Evolutionary conservation across 495 filamentous ascomycete species (phyloP).

Genomic region (Xylaria bambusicola): DNA sequence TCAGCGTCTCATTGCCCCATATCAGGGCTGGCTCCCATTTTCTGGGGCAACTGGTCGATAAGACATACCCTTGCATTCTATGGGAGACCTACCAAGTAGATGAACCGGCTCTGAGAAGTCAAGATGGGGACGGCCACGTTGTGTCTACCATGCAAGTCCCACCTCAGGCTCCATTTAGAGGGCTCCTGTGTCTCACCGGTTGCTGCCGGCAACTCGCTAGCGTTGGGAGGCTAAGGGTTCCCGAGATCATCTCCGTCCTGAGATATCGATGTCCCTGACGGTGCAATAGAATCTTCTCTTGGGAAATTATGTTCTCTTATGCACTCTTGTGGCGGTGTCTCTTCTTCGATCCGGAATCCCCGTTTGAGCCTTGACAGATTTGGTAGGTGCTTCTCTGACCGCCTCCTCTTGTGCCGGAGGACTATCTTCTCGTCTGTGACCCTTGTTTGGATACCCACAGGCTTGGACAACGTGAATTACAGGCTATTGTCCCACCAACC

Average conservation of each 20-base stretch:
- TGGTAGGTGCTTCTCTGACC: constrained; percentile 1
- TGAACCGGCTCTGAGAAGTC: neutral
- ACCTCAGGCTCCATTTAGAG: neutral
- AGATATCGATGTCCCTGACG: neutral
- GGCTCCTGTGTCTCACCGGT: neutral
- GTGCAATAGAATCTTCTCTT: neutral
- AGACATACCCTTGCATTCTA: neutral
- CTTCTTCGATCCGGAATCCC: neutral
- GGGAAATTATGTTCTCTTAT: neutral
- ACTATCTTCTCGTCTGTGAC: constrained; percentile 2
- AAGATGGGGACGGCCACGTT: constrained; percentile 3
- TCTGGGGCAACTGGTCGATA: neutral
- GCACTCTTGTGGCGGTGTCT: neutral
- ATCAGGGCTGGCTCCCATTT: neutral
- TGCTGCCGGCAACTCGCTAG: neutral
- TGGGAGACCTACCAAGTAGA: neutral
- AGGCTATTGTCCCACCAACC: constrained; percentile 8
- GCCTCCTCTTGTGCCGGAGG: neutral
- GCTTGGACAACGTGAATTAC: neutral
- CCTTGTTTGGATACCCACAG: constrained; percentile 12
- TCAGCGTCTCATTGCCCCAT: neutral
- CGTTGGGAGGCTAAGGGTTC: neutral
- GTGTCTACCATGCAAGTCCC: neutral
- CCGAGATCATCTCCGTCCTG: neutral
- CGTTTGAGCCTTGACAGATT: neutral